Evolutionary conservation across 2,329 filamentous ascomycete genomes (phyloP), one percentile per base, ranked within the genome.

Genomic region (Stromatinia cepivora): DNA sequence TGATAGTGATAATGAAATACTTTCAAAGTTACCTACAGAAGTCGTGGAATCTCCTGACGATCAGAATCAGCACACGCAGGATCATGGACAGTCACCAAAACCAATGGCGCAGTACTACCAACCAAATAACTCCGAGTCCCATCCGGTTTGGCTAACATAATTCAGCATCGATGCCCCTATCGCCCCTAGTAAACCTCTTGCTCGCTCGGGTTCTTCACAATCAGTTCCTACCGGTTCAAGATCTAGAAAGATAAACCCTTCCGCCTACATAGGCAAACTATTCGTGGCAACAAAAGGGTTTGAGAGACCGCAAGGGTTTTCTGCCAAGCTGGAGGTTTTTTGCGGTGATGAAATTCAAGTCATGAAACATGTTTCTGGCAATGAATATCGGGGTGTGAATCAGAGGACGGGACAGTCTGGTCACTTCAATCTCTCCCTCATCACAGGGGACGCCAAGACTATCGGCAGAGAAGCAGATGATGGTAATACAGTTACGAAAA

Each of bases 281-380:
- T 71, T 20, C 72, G 72, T 13, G 69, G 62, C 31, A 39, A 34
- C 10, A 7, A 61, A 36, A 7, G 4, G 11, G 1, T 61, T 31
- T 22, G 1, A 58, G 39, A 20, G 6, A 10, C 34, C 17, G 22
- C 25, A 42, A 15, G 39, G 28, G 39, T 5, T 6, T 50, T 25
- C 15, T 22, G 22, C 20, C 6, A 70, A 66, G 36, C 59, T 76
- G 2, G 69, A 71, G 11, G 52, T 76, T 46, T 22, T 11, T 4
- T 45, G 64, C 15, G 74, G 75, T 1, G 74, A 77, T 36, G 50
- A 68, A 10, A 71, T 77, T 31, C 66, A 63, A 48, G 62, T 75
- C 15, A 22, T 61, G 2, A 74, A 75, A 39, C 69, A 69, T 48
- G 72, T 76, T 25, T 74, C 72, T n/a, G 72, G 73, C 8, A 71